Evolutionary conservation across 352 stramenopile species (phyloP).

Genomic region (Pythium aquatile): DNA sequence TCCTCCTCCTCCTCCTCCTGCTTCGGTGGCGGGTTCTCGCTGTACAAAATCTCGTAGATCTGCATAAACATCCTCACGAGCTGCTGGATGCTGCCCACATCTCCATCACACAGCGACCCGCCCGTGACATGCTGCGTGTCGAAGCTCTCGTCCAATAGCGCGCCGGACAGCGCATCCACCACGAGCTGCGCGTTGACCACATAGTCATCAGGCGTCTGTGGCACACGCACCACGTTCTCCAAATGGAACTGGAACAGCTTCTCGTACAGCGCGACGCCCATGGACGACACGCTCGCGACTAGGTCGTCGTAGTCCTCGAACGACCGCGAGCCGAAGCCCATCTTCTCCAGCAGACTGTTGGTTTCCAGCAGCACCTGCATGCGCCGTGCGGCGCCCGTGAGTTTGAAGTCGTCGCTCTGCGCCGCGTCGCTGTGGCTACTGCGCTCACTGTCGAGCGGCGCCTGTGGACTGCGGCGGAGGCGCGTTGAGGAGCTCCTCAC

Average conservation of each 20-base stretch:
- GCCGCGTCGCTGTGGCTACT: not conserved
- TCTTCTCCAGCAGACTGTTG: slow-evolving; percentile 72
- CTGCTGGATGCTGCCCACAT: slow-evolving; percentile 46
- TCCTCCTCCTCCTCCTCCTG: not conserved
- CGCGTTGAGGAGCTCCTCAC: not conserved
- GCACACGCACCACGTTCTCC: slow-evolving; percentile 64
- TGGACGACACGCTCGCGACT: slow-evolving; percentile 85
- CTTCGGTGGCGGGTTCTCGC: not conserved
- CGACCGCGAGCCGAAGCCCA: slow-evolving; percentile 80
- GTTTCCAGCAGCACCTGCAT: slow-evolving; percentile 41
- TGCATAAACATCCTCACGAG: slow-evolving; percentile 58
- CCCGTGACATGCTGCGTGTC: slow-evolving; percentile 57
- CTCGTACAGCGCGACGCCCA: slow-evolving; percentile 91
- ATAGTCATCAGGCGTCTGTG: slow-evolving; percentile 64
- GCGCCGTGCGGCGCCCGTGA: slow-evolving; percentile 14
- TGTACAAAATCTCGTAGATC: slow-evolving; percentile 55
- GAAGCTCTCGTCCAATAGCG: slow-evolving; percentile 64
- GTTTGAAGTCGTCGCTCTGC: slow-evolving; percentile 3
- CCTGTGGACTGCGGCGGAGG: not conserved
- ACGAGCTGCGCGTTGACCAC: slow-evolving; percentile 87
- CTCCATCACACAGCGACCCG: slow-evolving; percentile 44
- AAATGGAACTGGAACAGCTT: slow-evolving; percentile 88
- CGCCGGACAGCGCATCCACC: slow-evolving; percentile 66
- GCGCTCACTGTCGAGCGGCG: not conserved
- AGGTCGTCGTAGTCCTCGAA: slow-evolving; percentile 78